Evolutionary conservation across 148 eudicot genomes (phyloP).

Genomic region (Camellia granthamiana): DNA sequence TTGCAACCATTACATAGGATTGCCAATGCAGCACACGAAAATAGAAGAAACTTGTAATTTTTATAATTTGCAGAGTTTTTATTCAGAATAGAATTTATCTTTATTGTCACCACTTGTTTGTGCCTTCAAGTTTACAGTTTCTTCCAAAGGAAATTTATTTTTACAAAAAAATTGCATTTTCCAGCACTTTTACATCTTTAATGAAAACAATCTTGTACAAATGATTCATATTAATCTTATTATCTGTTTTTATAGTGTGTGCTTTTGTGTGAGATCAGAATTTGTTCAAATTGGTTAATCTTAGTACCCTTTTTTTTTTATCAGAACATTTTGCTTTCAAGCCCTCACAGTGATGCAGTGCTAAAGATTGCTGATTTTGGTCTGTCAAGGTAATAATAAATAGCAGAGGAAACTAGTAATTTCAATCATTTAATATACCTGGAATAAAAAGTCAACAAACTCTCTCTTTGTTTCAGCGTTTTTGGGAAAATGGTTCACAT

Average conservation of each 20-base stretch:
- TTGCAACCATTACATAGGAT: background rate
- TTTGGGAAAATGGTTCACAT: no score
- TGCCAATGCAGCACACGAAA: background rate
- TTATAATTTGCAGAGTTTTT: no score
- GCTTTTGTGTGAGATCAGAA: background rate
- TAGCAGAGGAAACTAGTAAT: conserved; percentile 1
- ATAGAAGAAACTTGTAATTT: no score
- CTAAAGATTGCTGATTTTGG: conserved; percentile 65
- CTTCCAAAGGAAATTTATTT: background rate
- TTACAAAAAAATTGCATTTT: background rate
- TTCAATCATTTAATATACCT: background rate
- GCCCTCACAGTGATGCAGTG: conserved; percentile 26
- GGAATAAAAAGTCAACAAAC: background rate
- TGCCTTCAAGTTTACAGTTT: no score
- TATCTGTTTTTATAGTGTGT: background rate
- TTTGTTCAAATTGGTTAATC: conserved; percentile 2
- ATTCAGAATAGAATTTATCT: no score
- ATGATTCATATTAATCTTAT: background rate
- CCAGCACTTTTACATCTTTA: background rate
- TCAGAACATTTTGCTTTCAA: conserved; percentile 48
- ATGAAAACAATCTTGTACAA: background rate
- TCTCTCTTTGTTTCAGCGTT: no score
- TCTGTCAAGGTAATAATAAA: conserved; percentile 46
- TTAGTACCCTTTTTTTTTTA: background rate
- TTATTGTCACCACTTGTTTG: no score